phyloP scores from a whole-genome alignment of 2,329 filamentous ascomycete species.

The Phyllosticta citribraziliensis region DNA sequence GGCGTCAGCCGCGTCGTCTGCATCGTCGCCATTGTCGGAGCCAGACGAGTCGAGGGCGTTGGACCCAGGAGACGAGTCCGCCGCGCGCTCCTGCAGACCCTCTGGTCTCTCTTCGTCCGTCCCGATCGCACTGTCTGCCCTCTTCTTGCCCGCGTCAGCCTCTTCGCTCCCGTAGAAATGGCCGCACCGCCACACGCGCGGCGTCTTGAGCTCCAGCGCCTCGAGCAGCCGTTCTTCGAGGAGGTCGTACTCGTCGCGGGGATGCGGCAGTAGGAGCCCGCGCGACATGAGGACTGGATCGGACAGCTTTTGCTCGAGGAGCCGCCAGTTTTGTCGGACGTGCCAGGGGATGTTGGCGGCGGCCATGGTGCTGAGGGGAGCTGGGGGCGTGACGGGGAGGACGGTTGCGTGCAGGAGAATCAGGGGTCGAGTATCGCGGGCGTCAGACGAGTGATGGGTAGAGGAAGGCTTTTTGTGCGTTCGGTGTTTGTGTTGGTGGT shows the following conservation, averaged over 20 bases:
- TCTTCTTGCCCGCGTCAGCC: conserved; percentile 30
- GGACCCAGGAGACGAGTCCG: not conserved
- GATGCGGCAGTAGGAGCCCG: conserved; percentile 67
- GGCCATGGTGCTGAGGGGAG: conserved; percentile 35
- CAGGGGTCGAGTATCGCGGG: conserved; percentile 43
- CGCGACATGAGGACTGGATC: conserved; percentile 61
- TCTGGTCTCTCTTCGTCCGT: not conserved
- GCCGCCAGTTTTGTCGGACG: conserved; percentile 51
- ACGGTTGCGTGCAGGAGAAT: conserved; percentile 71
- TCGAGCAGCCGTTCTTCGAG: conserved; percentile 70
- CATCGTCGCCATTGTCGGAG: conserved; percentile 16
- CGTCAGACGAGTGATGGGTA: not conserved
- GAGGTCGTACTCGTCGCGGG: conserved; percentile 69
- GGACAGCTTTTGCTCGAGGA: conserved; percentile 59
- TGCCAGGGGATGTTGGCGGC: conserved; percentile 39
- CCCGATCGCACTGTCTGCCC: conserved; percentile 1
- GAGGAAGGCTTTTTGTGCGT: not conserved
- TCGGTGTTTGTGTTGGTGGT: not conserved
- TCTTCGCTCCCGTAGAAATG: conserved; percentile 58
- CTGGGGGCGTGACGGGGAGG: conserved; percentile 56
- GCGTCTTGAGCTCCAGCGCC: conserved; percentile 60
- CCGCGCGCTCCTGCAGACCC: not conserved
- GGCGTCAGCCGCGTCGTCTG: not conserved
- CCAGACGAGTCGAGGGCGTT: not conserved
- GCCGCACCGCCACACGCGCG: conserved; percentile 63